Conservation (phyloP, 1,284 basidiomycete species). For the Inonotus obliquus region DNA sequence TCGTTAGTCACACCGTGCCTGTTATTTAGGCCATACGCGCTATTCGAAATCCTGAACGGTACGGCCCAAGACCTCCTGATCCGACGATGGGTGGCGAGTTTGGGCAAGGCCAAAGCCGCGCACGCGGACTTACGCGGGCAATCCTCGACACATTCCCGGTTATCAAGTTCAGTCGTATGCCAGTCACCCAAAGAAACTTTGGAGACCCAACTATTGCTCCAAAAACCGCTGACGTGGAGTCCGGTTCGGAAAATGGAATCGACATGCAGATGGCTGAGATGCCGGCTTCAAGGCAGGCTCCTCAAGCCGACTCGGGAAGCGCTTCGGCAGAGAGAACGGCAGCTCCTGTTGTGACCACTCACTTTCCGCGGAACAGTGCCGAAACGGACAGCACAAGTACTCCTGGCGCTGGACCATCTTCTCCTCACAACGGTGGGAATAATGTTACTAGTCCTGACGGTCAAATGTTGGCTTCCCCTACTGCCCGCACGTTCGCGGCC, state of each 20-base stretch:
- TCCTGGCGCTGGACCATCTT: conserved; percentile 15
- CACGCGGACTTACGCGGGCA: conserved; percentile 78
- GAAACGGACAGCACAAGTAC: conserved; percentile 11
- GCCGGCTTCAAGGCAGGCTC: not conserved
- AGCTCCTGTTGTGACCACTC: not conserved
- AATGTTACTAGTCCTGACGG: not conserved
- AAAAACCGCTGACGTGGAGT: conserved; percentile 33
- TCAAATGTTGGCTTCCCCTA: not conserved
- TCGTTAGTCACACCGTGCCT: conserved; percentile 8
- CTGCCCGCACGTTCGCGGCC: not conserved
- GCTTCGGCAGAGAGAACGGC: not conserved
- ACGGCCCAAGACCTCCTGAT: conserved; percentile 64
- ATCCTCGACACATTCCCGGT: conserved; percentile 93
- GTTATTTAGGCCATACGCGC: conserved; percentile 65
- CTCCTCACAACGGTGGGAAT: not conserved
- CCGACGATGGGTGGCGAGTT: conserved; percentile 35
- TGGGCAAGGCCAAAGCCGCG: conserved; percentile 59
- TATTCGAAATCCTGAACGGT: conserved; percentile 85
- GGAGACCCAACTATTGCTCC: conserved; percentile 5
- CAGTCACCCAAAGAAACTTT: conserved; percentile 14
- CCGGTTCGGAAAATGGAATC: not conserved
- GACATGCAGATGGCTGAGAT: conserved; percentile 10
- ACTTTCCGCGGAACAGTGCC: not conserved
- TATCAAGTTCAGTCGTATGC: conserved; percentile 67
- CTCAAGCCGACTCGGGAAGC: not conserved